Evolutionary conservation across 2,329 filamentous ascomycete genomes (phyloP).

Genomic region (Alternaria hordeiaustralica): DNA sequence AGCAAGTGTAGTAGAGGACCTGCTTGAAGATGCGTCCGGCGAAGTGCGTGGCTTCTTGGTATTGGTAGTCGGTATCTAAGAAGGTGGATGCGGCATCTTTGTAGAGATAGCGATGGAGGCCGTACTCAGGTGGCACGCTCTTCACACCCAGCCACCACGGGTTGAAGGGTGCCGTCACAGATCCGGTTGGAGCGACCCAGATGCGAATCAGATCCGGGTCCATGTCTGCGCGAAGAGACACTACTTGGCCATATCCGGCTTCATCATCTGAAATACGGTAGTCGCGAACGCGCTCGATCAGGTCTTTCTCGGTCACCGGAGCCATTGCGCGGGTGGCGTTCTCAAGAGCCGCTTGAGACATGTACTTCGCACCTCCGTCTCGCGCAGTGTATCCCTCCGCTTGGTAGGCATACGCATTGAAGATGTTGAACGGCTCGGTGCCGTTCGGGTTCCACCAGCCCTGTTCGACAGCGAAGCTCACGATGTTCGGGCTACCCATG

Average conservation of each 20-base stretch:
- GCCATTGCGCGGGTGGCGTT: conserved; percentile 51
- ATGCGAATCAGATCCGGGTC: conserved; percentile 43
- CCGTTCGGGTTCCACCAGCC: conserved; percentile 45
- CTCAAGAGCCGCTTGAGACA: conserved; percentile 47
- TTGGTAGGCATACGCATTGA: conserved; percentile 43
- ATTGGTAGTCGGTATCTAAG: conserved; percentile 43
- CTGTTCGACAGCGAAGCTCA: conserved; percentile 44
- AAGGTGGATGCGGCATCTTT: conserved; percentile 43
- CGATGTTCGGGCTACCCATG: conserved; percentile 43
- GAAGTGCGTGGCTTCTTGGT: conserved; percentile 37
- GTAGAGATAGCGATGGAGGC: conserved; percentile 45
- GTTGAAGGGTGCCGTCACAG: conserved; percentile 44
- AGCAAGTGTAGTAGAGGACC: conserved; percentile 41
- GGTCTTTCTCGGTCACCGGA: conserved; percentile 58
- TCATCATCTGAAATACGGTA: conserved; percentile 46
- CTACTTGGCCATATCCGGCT: conserved; percentile 47
- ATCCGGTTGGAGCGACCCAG: conserved; percentile 44
- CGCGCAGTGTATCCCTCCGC: conserved; percentile 37
- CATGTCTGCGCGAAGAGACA: conserved; percentile 32
- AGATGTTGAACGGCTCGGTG: conserved; percentile 45
- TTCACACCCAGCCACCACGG: conserved; percentile 47
- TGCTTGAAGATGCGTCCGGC: conserved; percentile 38
- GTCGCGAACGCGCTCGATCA: conserved; percentile 52
- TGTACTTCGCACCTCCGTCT: conserved; percentile 47
- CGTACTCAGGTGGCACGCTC: conserved; percentile 39